Evolutionary conservation across 2,329 filamentous ascomycete genomes (phyloP).

Genomic region (Furcasterigmium sp.): DNA sequence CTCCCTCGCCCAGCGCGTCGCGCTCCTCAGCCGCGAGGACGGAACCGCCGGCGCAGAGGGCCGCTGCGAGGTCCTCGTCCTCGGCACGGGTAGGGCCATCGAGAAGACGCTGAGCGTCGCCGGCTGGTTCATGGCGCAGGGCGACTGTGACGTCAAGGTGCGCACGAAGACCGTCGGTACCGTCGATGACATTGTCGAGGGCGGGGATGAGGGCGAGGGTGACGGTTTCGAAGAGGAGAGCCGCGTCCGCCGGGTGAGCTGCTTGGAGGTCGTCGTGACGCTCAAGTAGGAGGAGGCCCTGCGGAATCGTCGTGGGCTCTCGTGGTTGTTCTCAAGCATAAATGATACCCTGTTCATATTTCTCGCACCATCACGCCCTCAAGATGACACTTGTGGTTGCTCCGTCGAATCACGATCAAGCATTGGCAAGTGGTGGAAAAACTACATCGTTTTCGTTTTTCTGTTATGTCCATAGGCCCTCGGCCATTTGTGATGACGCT

Average conservation of each 20-base stretch:
- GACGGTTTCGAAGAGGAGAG: conserved; percentile 31
- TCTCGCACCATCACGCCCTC: too few species aligned
- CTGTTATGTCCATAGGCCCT: too few species aligned
- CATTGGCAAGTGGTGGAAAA: too few species aligned
- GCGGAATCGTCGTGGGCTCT: too few species aligned
- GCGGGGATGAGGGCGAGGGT: conserved; percentile 19
- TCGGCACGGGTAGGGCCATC: conserved; percentile 64
- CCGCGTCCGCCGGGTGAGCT: conserved; percentile 44
- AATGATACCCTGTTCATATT: too few species aligned
- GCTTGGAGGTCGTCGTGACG: conserved; percentile 42
- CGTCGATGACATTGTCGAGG: conserved; percentile 59
- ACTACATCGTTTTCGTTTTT: too few species aligned
- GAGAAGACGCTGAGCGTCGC: conserved; percentile 57
- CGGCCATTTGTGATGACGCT: too few species aligned
- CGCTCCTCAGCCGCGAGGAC: conserved; percentile 30
- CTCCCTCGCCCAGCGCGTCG: conserved; percentile 40
- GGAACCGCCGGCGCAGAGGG: conserved; percentile 20
- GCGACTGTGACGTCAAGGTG: conserved; percentile 52
- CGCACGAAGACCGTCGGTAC: conserved; percentile 59
- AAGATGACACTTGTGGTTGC: too few species aligned
- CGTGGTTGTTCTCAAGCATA: too few species aligned
- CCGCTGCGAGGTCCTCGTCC: conserved; percentile 42
- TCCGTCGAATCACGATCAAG: too few species aligned
- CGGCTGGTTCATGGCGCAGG: conserved; percentile 58
- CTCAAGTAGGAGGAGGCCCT: conserved; percentile 36